Base-by-base conservation (phyloP, 495 filamentous ascomycete genomes). In the Copromyces sp. region DNA sequence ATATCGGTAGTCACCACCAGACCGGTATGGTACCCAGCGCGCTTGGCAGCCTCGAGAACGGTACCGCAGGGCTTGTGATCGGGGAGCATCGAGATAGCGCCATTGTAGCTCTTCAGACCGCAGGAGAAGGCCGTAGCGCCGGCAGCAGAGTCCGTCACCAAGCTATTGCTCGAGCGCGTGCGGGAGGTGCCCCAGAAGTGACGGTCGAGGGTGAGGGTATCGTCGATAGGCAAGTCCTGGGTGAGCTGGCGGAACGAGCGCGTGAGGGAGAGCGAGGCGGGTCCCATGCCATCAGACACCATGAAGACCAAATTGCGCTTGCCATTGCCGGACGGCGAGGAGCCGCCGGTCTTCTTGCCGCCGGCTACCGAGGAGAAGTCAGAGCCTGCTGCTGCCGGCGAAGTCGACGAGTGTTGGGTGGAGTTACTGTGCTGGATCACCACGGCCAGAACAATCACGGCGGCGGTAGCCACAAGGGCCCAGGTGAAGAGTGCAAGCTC, bases 221-320 rank as follows among this genome's bases (percentile, higher is more conserved):
- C 87, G 71, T 90, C 88, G 71, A 86, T 83, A 4, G 92, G 90
- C 17, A 94, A 83, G 14, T 87, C 88, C 41, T 90, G 84, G 41
- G 86, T 83, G 59, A 84, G 81, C 80, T 99, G 95, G 39, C 89
- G 86, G 83, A 93, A 98, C 77, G 88, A 89, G 68, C 95, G 85
- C 7, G 96, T 97, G 78, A 98, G 81, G 14, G 89, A 89, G 35
- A 98, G 86, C 79, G 93, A 95, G 29, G 94, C 92, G 3, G 95
- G 95, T 0, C 95, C 95, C 96, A 99, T 98, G 71, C 95, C 95
- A 78, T 99, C 95, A 0, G 93, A 96, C 9, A 99, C 96, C 96
- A 99, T 98, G 85, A 99, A 98, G 73, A 99, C 91, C 45, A 98
- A 81, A 78, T 98, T 99, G 35, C 91, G 86, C 82, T 98, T 99